Percentiles rank a stretch among this genome's conserved stretches.
These are phyloP conservation scores for Lachancea lanzarotensis DNA, from an alignment of 805 yeast species.

Conservation along the genomic window DNA sequence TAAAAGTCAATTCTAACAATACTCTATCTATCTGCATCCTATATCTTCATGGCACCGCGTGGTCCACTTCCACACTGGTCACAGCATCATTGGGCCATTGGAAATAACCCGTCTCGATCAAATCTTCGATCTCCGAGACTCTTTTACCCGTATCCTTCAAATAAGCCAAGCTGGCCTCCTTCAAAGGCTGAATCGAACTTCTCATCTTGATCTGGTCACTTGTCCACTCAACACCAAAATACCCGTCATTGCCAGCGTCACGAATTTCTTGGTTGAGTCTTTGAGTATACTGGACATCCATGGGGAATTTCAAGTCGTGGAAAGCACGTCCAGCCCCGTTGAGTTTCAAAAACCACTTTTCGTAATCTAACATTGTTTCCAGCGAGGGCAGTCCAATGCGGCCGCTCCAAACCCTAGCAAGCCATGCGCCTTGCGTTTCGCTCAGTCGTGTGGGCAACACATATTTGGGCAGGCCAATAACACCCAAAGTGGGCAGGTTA, in stretches of 20 bases:
- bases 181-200: slow-evolving; percentile 38
- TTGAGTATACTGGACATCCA: slow-evolving; percentile 54
- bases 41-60: slow-evolving; percentile 9
- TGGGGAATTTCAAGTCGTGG: slow-evolving; percentile 50
- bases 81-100: slow-evolving; percentile 25
- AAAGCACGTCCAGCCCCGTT: slow-evolving; percentile 45
- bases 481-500: slow-evolving; percentile 53
- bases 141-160: slow-evolving; percentile 33
- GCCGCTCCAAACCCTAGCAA: slow-evolving; percentile 55
- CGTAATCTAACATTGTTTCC: slow-evolving; percentile 41
- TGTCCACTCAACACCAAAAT: slow-evolving; percentile 49
- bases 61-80: slow-evolving; percentile 13
- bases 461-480: slow-evolving; percentile 55
- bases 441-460: slow-evolving; percentile 54
- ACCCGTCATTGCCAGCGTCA: slow-evolving; percentile 37
- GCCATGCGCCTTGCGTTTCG: slow-evolving; percentile 55
- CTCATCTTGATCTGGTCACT: slow-evolving; percentile 39
- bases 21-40: no score
- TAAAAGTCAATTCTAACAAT: no score
- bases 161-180: slow-evolving; percentile 40
- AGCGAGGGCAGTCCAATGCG: slow-evolving; percentile 45
- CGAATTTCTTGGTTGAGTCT: slow-evolving; percentile 35
- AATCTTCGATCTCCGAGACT: slow-evolving; percentile 36
- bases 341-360: slow-evolving; percentile 32
- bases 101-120: slow-evolving; percentile 35